Conservation (phyloP, 192 early-diverging fungal genomes). For the Backusella tarrabulga region DNA sequence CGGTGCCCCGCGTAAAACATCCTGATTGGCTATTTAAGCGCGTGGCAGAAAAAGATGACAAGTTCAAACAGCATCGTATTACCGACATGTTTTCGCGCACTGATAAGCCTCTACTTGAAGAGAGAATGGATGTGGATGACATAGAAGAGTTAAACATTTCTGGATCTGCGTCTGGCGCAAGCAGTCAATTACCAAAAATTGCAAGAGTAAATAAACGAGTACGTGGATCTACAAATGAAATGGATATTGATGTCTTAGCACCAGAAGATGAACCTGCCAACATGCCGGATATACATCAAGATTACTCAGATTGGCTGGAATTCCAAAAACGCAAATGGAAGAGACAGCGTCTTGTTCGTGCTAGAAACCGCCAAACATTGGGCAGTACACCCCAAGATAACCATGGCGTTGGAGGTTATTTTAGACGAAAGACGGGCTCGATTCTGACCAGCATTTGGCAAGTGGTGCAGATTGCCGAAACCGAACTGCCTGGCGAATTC, state of each 20-base stretch:
- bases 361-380: constrained; percentile 35
- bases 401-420: constrained; percentile 54
- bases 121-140: constrained; percentile 21
- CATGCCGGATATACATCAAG: constrained; percentile 64
- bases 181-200: neutral
- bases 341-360: constrained; percentile 52
- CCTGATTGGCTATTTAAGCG: constrained; percentile 94
- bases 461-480: constrained; percentile 82
- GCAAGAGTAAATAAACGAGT: constrained; percentile 17
- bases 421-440: constrained; percentile 64
- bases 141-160: constrained; percentile 3
- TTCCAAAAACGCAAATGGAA: constrained; percentile 81
- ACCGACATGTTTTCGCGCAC: constrained; percentile 78
- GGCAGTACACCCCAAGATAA: neutral
- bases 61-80: constrained; percentile 79
- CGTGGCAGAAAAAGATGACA: constrained; percentile 72
- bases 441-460: constrained; percentile 75
- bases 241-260: constrained; percentile 1
- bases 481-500: constrained; percentile 84
- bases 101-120: constrained; percentile 32
- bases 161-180: neutral
- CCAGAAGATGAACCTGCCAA: constrained; percentile 51
- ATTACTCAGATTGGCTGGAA: constrained; percentile 73
- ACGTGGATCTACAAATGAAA: neutral
- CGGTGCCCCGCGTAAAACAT: constrained; percentile 87